These are phyloP conservation scores for Tillandsia fasciculata DNA, from an alignment of 176 grass and related monocot species.

Conservation along the genomic window DNA sequence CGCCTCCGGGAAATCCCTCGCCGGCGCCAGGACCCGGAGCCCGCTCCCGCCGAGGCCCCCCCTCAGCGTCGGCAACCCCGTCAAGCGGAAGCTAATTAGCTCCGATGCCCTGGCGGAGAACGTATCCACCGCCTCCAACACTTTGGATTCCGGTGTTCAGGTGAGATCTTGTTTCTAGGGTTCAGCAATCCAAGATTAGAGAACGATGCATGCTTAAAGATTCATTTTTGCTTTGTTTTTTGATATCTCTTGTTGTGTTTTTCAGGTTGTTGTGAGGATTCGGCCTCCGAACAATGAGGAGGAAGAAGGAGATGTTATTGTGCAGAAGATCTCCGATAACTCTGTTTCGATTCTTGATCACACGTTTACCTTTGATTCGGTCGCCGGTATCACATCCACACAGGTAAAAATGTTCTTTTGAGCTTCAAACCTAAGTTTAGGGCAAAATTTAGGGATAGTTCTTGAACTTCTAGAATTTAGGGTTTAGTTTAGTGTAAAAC, in stretches of 20 bases:
- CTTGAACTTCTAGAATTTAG: too few relatives aligned
- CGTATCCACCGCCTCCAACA: not conserved
- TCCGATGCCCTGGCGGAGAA: slow-evolving; percentile 14
- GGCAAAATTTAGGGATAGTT: not conserved
- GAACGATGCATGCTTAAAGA: not conserved
- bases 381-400: slow-evolving; percentile 12
- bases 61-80: slow-evolving; percentile 29
- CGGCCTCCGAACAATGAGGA: slow-evolving; percentile 17
- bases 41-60: slow-evolving; percentile 31
- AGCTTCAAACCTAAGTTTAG: not conserved
- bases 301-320: slow-evolving; percentile 12
- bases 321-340: slow-evolving; percentile 10
- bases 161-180: slow-evolving; percentile 3
- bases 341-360: slow-evolving; percentile 17
- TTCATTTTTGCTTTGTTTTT: not conserved
- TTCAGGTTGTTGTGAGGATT: slow-evolving; percentile 24
- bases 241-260: not conserved
- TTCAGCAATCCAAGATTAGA: not conserved
- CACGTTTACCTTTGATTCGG: slow-evolving; percentile 24
- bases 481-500: too few relatives aligned
- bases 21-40: slow-evolving; percentile 31
- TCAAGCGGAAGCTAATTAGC: slow-evolving; percentile 52
- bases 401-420: slow-evolving; percentile 10
- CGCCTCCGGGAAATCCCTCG: slow-evolving; percentile 25
- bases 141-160: slow-evolving; percentile 52